A percentile compares a stretch with the other conserved stretches of the same genome.
These are phyloP conservation scores for Acacia crassicarpa DNA, from an alignment of 306 rosid species.

Conservation along the genomic window DNA sequence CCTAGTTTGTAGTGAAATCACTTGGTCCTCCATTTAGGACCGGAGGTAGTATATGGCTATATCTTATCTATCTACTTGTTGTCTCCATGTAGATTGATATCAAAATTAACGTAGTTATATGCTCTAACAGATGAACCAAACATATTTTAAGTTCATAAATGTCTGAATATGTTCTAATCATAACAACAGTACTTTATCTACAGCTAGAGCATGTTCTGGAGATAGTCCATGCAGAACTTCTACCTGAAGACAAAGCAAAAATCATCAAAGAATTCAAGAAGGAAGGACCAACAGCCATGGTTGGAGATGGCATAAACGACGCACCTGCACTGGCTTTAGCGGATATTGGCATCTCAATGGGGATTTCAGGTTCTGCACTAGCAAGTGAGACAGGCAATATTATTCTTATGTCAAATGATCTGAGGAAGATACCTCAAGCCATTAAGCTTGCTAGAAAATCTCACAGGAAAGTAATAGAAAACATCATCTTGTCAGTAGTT, in stretches of 20 bases:
- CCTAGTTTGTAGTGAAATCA: no score
- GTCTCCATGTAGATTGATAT: neutral
- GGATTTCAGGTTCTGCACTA: conserved; percentile 91
- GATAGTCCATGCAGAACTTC: conserved; percentile 76
- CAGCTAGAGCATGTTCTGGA: conserved; percentile 75
- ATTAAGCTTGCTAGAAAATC: conserved; percentile 68
- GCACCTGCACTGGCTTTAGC: conserved; percentile 94
- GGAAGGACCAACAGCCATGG: conserved; percentile 82
- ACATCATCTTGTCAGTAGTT: conserved; percentile 59
- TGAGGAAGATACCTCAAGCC: conserved; percentile 82
- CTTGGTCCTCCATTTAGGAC: no score
- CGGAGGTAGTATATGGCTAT: neutral
- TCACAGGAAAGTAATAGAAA: conserved; percentile 59
- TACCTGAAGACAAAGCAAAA: conserved; percentile 84
- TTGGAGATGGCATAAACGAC: conserved; percentile 92
- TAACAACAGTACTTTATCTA: conserved; percentile 30
- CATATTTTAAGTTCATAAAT: neutral
- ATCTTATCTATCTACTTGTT: neutral
- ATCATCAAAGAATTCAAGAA: conserved; percentile 60
- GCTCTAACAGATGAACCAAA: conserved; percentile 7
- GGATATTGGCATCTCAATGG: conserved; percentile 95
- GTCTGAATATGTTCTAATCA: conserved; percentile 18
- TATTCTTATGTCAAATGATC: conserved; percentile 85
- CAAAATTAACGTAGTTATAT: neutral
- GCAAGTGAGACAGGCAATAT: conserved; percentile 86